phyloP scores from a whole-genome alignment of 1,284 basidiomycete species.

The Albatrellus sp. region DNA sequence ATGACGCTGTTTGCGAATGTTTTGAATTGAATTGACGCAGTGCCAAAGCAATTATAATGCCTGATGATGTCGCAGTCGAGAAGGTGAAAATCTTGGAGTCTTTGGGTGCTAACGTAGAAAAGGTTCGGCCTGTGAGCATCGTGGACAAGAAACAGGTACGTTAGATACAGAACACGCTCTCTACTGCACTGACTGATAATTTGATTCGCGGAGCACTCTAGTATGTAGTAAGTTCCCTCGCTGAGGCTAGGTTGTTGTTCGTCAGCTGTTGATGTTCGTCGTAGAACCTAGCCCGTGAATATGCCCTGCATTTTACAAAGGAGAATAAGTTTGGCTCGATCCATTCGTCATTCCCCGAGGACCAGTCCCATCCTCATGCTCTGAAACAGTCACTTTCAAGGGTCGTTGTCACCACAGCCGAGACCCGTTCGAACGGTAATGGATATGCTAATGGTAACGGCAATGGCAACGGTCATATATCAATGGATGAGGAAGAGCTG shows the following conservation, averaged over 20 bases:
- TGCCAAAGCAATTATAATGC: conserved; percentile 74
- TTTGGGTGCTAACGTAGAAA: conserved; percentile 80
- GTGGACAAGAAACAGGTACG: conserved; percentile 88
- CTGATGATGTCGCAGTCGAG: conserved; percentile 87
- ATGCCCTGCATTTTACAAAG: conserved; percentile 63
- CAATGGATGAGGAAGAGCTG: conserved; percentile 30
- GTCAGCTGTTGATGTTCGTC: neutral
- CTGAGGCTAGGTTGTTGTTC: neutral
- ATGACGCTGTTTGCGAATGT: conserved; percentile 1
- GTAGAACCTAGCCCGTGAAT: conserved; percentile 73
- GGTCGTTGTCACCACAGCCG: conserved; percentile 45
- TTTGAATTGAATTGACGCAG: neutral
- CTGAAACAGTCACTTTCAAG: conserved; percentile 30
- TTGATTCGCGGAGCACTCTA: conserved; percentile 12
- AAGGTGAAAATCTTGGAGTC: conserved; percentile 78
- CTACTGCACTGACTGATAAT: neutral
- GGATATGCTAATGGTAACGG: conserved; percentile 3
- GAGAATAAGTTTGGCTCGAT: conserved; percentile 17
- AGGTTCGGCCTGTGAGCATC: conserved; percentile 80
- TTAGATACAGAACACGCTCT: conserved; percentile 10
- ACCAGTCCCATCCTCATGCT: conserved; percentile 17
- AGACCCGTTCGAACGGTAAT: conserved; percentile 16
- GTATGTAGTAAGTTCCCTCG: conserved; percentile 37
- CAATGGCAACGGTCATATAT: conserved; percentile 23
- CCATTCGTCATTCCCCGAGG: conserved; percentile 16